phyloP scores from a whole-genome alignment of 73 alveolate species.

The Tetrahymena malaccensis region DNA sequence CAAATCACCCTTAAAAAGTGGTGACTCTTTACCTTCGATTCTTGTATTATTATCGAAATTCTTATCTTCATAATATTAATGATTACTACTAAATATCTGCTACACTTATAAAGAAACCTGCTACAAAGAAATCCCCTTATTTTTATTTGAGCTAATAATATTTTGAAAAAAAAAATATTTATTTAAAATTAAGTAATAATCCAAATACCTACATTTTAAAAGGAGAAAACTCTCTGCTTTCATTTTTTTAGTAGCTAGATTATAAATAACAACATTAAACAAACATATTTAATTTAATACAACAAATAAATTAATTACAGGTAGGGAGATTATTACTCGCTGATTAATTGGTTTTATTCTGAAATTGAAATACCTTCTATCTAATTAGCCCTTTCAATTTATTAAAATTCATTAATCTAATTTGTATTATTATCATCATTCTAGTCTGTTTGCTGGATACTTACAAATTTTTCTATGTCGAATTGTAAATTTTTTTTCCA shows the following conservation, averaged over 20 bases:
- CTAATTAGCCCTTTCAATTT: background rate
- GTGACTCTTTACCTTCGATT: background rate
- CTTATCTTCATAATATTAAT: background rate
- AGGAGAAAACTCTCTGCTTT: background rate
- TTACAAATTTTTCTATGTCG: no score
- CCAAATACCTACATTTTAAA: background rate
- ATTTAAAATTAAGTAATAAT: no score
- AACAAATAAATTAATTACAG: no score
- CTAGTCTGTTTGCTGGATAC: background rate
- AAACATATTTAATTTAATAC: no score
- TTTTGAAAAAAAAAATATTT: no score
- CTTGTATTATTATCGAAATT: background rate
- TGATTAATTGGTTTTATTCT: background rate
- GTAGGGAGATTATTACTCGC: background rate
- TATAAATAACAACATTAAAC: no score
- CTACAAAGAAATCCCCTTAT: no score
- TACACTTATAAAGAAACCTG: background rate
- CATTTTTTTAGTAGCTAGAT: background rate
- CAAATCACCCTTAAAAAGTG: background rate
- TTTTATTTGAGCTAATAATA: background rate
- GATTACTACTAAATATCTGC: background rate
- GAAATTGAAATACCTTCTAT: background rate
- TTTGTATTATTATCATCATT: background rate
- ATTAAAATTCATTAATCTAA: no score
- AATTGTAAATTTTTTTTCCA: background rate